phyloP scores from a whole-genome alignment of 2,329 filamentous ascomycete genomes.

The Fusarium kyushuense region DNA sequence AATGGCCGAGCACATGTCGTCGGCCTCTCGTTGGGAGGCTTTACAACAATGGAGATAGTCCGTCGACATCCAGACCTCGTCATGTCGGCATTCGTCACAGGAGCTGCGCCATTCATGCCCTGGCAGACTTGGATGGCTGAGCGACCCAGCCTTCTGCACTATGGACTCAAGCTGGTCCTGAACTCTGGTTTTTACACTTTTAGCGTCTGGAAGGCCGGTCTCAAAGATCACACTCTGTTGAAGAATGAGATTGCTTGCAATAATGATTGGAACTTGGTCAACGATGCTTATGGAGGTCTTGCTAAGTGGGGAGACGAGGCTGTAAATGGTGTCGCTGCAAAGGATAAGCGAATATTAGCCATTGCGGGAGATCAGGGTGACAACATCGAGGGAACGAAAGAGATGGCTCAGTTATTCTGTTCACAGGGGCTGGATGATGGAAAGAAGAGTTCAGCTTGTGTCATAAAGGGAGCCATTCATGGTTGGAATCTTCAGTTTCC shows the following conservation, averaged over 20 bases:
- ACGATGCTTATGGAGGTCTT: conserved; percentile 44
- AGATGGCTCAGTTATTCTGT: conserved; percentile 28
- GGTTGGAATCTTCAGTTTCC: conserved; percentile 58
- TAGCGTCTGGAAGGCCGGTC: conserved; percentile 45
- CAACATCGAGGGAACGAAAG: conserved; percentile 42
- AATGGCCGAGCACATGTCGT: conserved; percentile 55
- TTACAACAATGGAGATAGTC: conserved; percentile 14
- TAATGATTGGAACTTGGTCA: conserved; percentile 45
- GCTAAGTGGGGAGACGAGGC: conserved; percentile 41
- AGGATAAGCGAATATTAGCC: conserved; percentile 41
- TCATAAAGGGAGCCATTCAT: conserved; percentile 41
- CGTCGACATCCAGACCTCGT: conserved; percentile 27
- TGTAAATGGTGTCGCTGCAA: conserved; percentile 40
- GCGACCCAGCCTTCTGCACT: conserved; percentile 46
- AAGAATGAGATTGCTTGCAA: conserved; percentile 53
- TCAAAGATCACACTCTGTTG: conserved; percentile 48
- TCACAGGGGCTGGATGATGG: neutral
- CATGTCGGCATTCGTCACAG: conserved; percentile 43
- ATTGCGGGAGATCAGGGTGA: conserved; percentile 53
- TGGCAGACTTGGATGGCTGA: conserved; percentile 45
- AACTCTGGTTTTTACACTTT: conserved; percentile 45
- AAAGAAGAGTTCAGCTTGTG: neutral
- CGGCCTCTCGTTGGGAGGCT: conserved; percentile 57
- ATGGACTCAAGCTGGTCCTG: conserved; percentile 45
- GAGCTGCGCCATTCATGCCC: conserved; percentile 52